Evolutionary conservation across 805 yeast genomes (phyloP), one percentile per base, ranked within the genome.

Genomic region (Candida railenensis): DNA sequence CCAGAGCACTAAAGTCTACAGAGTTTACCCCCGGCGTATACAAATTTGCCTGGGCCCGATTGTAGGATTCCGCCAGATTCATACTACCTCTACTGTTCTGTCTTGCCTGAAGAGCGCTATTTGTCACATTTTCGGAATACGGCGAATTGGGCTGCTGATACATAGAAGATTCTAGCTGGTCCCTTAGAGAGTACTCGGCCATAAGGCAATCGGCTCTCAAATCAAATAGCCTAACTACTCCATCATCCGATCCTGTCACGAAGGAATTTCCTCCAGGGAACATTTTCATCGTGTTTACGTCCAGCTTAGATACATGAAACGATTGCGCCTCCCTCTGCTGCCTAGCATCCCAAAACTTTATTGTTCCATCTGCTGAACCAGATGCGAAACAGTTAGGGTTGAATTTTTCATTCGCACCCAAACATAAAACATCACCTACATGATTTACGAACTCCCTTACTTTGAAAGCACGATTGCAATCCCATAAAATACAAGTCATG

Each of bases 401-500:
- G 5, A 44, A 49, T 2, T 50, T 25, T n/a, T 49, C 38, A 20
- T 57, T 50, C 16, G 21, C 33, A 25, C 75, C 58, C 43, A 86
- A 48, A 37, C 80, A 69, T 34, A 87, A 62, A 16, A 87, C 85
- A 61, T 87, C 95, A 4, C 90, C 89, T 33, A 83, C 61, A 64
- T 86, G 92, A 45, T 84, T 89, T 14, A 76, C 62, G 59, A 74
- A 86, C 34, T 78, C 82, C 21, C 80, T 68, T 1, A 72, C 65
- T 51, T 75, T 72, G 18, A 67, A 69, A 1, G 87, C 84, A 52
- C 78, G 80, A 8, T 75, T 71, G 20, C 89, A 73, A 62, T 91
- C 96, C 97, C 97, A 91, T 44, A 83, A 61, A 1, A 78, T 76
- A 56, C 89, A 78, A 0, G 92, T 81, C 83, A 83, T 79, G 62